Base-by-base conservation (phyloP, 108 stramenopile species). In the Cyclotella choctawhatcheeana region DNA sequence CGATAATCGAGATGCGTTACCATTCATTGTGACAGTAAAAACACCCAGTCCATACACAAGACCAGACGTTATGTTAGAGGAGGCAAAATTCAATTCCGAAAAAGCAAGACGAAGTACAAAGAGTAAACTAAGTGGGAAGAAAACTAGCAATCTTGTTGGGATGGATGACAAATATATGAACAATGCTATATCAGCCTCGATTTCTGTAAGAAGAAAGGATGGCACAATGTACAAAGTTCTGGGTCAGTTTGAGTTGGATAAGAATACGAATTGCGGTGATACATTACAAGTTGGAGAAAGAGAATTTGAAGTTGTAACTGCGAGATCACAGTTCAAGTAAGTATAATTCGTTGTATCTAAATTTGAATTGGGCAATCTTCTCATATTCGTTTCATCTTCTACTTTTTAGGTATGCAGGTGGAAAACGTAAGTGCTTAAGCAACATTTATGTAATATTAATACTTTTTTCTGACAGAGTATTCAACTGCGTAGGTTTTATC, bases 11-110 rank as follows among this genome's bases (percentile, higher is more conserved):
- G 93, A 94, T 68, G 52, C 77, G 4, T 63, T 94, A 8, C 93
- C 90, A 14, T 94, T 90, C 56, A 52, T 82, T 4, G 88, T 94
- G 13, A 64, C 78, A 44, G 73, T 82, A 0, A 64, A 72, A 22
- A 94, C 89, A 26, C 93, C 93, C 0, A 88, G 91, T 81, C 93
- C 93, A 7, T 94, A 94, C 71, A 91, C 88, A 8, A 45, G 59
- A 27, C 37, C 82, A 1, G 64, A 54, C 18, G 58, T 74, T 32
- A 85, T 85, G 77, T 70, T 66, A 8, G 72, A 76, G 43, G 58
- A 84, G 40, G 82, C 78, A 5, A 84, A 81, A 58, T 40, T 62
- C 35, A 87, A 83, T 59, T 75, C 85, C 6, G 67, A 69, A 58
- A n/a, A 22, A 10, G 77, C 45, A 55, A 72, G 72, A 17, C 64